Conservation (phyloP, 2,329 filamentous ascomycete species). For the Zymoseptoria tritici region DNA sequence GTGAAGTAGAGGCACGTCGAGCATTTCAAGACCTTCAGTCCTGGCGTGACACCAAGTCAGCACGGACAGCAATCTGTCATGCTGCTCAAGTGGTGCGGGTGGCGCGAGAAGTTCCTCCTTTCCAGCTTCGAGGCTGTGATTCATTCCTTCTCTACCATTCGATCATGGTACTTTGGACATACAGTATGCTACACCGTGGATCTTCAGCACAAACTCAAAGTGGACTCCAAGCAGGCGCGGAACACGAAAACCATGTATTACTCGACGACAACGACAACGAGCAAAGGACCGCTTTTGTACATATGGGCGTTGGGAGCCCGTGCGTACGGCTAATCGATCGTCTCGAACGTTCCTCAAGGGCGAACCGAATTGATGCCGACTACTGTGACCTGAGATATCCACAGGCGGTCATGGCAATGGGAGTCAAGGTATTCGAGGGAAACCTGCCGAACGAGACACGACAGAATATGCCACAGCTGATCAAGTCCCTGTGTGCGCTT, state of each 20-base stretch:
- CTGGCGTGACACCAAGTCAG: constrained; percentile 12
- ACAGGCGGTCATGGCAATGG: constrained; percentile 12
- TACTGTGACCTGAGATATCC: constrained; percentile 12
- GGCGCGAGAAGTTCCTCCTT: constrained; percentile 10
- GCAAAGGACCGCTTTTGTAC: constrained; percentile 6
- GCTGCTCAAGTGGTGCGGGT: constrained; percentile 12
- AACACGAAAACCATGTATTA: background rate
- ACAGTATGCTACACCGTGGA: constrained; percentile 14
- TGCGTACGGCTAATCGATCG: constrained; percentile 5
- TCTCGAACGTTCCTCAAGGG: background rate
- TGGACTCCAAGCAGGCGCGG: background rate
- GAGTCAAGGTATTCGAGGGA: constrained; percentile 12
- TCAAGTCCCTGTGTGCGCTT: constrained; percentile 16
- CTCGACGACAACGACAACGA: constrained; percentile 9
- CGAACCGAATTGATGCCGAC: background rate
- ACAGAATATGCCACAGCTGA: constrained; percentile 16
- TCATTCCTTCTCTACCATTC: constrained; percentile 14
- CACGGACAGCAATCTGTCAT: constrained; percentile 15
- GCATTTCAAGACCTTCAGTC: constrained; percentile 13
- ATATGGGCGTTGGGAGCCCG: constrained; percentile 11
- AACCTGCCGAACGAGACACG: constrained; percentile 16
- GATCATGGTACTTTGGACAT: constrained; percentile 17
- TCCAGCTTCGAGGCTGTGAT: constrained; percentile 14
- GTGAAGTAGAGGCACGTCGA: constrained; percentile 16
- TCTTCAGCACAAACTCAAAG: constrained; percentile 6